A percentile compares a stretch with the other conserved stretches of the same genome.
Evolutionary conservation across 257 asterid genomes (phyloP).

Genomic region (Rhazya stricta): DNA sequence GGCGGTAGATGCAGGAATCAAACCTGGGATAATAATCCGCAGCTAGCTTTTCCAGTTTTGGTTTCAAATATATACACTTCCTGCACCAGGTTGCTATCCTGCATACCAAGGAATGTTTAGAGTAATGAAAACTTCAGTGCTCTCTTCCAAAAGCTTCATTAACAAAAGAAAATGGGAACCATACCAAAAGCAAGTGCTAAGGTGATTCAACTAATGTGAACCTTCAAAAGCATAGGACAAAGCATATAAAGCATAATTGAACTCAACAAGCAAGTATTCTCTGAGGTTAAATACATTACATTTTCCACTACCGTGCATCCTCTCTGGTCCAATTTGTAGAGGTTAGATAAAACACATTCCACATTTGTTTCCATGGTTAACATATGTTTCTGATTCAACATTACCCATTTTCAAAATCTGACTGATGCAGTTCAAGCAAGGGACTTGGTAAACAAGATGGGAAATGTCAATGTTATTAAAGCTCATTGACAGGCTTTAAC

Average conservation of each 20-base stretch:
- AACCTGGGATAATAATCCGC: constrained; percentile 89
- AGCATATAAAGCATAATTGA: not conserved
- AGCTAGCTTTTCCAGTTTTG: constrained; percentile 83
- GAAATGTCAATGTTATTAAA: not conserved
- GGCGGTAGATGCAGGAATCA: constrained; percentile 7
- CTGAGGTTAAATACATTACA: not conserved
- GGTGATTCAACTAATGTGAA: not conserved
- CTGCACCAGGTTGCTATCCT: constrained; percentile 99
- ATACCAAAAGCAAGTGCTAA: not conserved
- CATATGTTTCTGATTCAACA: not conserved
- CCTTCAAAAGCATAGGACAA: not conserved
- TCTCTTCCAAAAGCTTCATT: not conserved
- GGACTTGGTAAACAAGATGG: not conserved
- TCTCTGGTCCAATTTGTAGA: too few species aligned
- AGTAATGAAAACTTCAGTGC: not conserved
- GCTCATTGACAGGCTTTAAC: not conserved
- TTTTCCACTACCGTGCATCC: not conserved
- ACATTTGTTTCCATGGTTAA: too few species aligned
- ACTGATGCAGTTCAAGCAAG: not conserved
- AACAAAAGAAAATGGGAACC: not conserved
- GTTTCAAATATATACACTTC: constrained; percentile 91
- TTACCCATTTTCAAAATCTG: not conserved
- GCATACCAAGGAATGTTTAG: constrained; percentile 21
- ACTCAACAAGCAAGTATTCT: not conserved
- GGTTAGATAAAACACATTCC: too few species aligned